Conservation (phyloP, 2,329 filamentous ascomycete species). For the Cladosporium sp. region DNA sequence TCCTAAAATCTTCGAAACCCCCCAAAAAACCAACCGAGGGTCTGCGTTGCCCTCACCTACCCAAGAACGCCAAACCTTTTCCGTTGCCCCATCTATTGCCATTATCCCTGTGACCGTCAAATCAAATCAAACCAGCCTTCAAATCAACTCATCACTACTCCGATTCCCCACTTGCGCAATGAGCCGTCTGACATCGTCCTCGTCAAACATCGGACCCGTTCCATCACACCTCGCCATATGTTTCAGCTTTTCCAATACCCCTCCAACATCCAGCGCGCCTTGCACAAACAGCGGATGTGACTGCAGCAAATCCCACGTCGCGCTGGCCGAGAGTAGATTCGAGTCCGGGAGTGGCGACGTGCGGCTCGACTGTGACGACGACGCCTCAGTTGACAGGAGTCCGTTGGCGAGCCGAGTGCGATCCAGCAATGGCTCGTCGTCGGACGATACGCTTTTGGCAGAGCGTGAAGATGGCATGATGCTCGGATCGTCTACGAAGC, state of each 20-base stretch:
- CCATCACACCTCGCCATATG: constrained; percentile 75
- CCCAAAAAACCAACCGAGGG: too few relatives aligned
- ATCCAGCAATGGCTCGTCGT: constrained; percentile 18
- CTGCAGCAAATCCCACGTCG: constrained; percentile 88
- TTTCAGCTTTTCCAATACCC: constrained; percentile 77
- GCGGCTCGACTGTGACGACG: constrained; percentile 15
- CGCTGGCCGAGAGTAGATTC: constrained; percentile 64
- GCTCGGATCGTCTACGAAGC: constrained; percentile 29
- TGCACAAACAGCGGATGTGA: constrained; percentile 70
- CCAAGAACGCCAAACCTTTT: too few relatives aligned
- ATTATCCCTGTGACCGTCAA: neutral
- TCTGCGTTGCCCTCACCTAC: too few relatives aligned
- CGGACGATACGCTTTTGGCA: constrained; percentile 15
- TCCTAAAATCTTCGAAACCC: too few relatives aligned
- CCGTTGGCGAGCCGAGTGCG: constrained; percentile 18
- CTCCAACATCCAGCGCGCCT: constrained; percentile 74
- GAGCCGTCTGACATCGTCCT: constrained; percentile 65
- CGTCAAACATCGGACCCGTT: constrained; percentile 80
- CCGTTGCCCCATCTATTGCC: too few relatives aligned
- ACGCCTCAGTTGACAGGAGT: constrained; percentile 18
- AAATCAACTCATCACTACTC: constrained; percentile 74
- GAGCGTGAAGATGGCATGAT: constrained; percentile 20
- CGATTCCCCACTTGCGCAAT: constrained; percentile 75
- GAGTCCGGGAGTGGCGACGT: constrained; percentile 36
- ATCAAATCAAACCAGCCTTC: constrained; percentile 22